Conservation (phyloP, 345 rosid genomes). For the Gossypium arboreum region DNA sequence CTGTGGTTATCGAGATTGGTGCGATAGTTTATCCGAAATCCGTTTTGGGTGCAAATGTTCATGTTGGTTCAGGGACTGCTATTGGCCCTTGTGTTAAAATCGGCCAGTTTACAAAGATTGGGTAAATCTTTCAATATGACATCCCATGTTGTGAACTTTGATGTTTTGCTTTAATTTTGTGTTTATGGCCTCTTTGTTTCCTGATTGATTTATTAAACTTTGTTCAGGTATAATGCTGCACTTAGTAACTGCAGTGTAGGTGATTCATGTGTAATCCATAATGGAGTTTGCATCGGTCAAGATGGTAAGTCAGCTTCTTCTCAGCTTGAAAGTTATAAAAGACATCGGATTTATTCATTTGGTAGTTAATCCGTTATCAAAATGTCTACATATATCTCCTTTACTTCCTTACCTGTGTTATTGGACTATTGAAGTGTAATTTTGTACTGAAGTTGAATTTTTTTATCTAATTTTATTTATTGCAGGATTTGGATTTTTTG, state of each 20-base stretch:
- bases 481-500: constrained; percentile 80
- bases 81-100: constrained; percentile 58
- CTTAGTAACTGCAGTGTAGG: constrained; percentile 66
- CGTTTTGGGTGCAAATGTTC: constrained; percentile 50
- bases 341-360: background rate
- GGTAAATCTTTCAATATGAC: constrained; percentile 28
- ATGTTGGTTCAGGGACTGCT: constrained; percentile 64
- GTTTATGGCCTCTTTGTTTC: background rate
- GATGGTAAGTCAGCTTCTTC: constrained; percentile 47
- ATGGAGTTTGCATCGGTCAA: constrained; percentile 86
- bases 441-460: background rate
- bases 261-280: constrained; percentile 60
- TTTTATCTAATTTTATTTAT: background rate
- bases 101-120: constrained; percentile 54
- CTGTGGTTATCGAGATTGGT: constrained; percentile 53
- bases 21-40: constrained; percentile 56
- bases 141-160: background rate
- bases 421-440: background rate
- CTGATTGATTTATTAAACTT: background rate
- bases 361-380: background rate
- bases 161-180: background rate
- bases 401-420: background rate
- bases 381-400: background rate
- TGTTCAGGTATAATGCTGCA: constrained; percentile 56
- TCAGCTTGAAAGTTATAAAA: constrained; percentile 6